Conservation (phyloP, 805 yeast genomes). For the Kodamaea fukazawae region DNA sequence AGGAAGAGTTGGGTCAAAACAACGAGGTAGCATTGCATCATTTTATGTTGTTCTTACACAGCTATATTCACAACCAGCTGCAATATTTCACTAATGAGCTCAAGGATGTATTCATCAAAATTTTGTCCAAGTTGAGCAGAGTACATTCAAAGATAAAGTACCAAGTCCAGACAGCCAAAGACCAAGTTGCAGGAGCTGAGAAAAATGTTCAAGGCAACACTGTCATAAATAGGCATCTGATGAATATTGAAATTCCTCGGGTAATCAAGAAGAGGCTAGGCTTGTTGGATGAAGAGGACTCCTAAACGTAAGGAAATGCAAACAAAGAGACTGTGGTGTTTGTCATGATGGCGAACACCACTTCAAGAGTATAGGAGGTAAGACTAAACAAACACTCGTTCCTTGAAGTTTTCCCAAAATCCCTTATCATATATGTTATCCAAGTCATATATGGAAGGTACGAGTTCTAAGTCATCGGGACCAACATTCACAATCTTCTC, state of each 20-base stretch:
- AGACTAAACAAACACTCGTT: constrained; percentile 21
- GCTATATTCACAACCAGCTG: constrained; percentile 13
- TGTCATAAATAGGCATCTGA: constrained; percentile 8
- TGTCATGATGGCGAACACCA: too few species aligned
- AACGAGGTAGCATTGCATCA: not conserved
- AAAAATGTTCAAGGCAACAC: not conserved
- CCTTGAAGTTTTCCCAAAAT: constrained; percentile 38
- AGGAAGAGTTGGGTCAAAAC: constrained; percentile 3
- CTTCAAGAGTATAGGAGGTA: too few species aligned
- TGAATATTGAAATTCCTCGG: constrained; percentile 9
- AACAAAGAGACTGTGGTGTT: too few species aligned
- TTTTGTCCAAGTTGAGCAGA: constrained; percentile 7
- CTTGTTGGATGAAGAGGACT: not conserved
- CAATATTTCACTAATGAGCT: constrained; percentile 7
- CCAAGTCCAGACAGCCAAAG: constrained; percentile 9
- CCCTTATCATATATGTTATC: constrained; percentile 51
- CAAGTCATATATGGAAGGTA: constrained; percentile 31
- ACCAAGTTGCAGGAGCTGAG: not conserved
- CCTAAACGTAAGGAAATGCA: not conserved
- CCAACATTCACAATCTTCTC: constrained; percentile 15
- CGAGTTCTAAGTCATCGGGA: constrained; percentile 14
- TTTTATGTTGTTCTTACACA: constrained; percentile 15
- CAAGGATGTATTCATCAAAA: constrained; percentile 1
- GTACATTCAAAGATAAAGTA: constrained; percentile 5
- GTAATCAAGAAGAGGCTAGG: constrained; percentile 17